phyloP scores from a whole-genome alignment of 352 stramenopile genomes.

The Pythium plurisporium region DNA sequence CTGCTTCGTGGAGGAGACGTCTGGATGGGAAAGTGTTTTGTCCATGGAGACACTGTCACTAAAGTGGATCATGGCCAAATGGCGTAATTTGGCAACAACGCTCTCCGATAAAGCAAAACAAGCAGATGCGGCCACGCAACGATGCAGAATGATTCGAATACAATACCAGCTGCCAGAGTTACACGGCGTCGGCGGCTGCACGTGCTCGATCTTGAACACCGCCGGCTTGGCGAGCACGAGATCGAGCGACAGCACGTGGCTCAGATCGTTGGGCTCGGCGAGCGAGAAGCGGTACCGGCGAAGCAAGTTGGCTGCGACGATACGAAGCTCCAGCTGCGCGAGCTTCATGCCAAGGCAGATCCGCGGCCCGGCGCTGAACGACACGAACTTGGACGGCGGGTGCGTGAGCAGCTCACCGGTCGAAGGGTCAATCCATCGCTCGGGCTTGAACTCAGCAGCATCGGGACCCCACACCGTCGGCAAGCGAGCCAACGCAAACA shows the following conservation, averaged over 20 bases:
- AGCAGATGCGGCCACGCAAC: too few species aligned
- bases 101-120: too few species aligned
- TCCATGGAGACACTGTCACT: too few species aligned
- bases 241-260: not conserved
- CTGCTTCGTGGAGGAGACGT: too few species aligned
- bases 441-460: too few species aligned
- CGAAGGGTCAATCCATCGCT: slow-evolving; percentile 56
- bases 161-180: not conserved
- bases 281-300: slow-evolving; percentile 18
- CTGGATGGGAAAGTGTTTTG: too few species aligned
- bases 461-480: slow-evolving; percentile 15
- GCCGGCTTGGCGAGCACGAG: slow-evolving; percentile 10
- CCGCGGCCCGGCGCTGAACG: slow-evolving; percentile 38
- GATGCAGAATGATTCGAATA: too few species aligned
- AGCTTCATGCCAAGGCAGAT: slow-evolving; percentile 43
- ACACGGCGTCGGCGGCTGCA: not conserved
- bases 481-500: not conserved
- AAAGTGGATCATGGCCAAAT: too few species aligned
- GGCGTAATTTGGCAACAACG: too few species aligned
- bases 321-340: slow-evolving; percentile 40
- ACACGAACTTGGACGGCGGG: slow-evolving; percentile 21
- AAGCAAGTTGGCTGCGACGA: slow-evolving; percentile 15
- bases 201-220: slow-evolving; percentile 7
- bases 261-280: slow-evolving; percentile 11
- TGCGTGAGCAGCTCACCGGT: slow-evolving; percentile 8